phyloP scores from a whole-genome alignment of 192 early-diverging fungal genomes.

The Kappamyces sp. region DNA sequence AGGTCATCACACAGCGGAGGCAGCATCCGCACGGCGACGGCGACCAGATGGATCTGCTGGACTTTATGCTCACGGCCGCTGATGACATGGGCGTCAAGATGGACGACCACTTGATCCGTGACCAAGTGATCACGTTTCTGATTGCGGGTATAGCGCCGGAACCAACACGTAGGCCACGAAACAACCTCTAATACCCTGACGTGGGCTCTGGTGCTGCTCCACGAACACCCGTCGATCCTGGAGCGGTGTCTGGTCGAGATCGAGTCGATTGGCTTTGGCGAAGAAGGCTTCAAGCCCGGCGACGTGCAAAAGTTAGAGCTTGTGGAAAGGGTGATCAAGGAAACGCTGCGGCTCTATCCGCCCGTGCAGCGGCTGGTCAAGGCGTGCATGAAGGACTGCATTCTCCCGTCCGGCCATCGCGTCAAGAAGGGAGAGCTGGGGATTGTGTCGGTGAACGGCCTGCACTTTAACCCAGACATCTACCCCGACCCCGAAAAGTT shows the following conservation, averaged over 20 bases:
- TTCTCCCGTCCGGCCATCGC: constrained; percentile 38
- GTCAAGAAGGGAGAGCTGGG: constrained; percentile 22
- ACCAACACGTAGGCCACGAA: constrained; percentile 21
- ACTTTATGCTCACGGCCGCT: constrained; percentile 50
- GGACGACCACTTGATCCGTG: constrained; percentile 46
- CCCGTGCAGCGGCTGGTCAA: constrained; percentile 38
- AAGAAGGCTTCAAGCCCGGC: constrained; percentile 19
- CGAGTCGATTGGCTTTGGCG: constrained; percentile 33
- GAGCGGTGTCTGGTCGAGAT: constrained; percentile 42
- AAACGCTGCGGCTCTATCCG: constrained; percentile 49
- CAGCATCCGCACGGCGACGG: constrained; percentile 21
- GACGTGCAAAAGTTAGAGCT: constrained; percentile 41
- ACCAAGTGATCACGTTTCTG: constrained; percentile 58
- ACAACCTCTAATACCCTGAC: constrained; percentile 49
- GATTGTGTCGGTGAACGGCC: constrained; percentile 22
- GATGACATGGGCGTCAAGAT: constrained; percentile 26
- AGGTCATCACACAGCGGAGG: constrained; percentile 45
- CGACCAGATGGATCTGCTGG: constrained; percentile 41
- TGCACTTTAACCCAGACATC: constrained; percentile 42
- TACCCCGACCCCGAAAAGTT: constrained; percentile 39
- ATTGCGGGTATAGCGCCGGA: constrained; percentile 36
- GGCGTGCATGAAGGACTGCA: constrained; percentile 30
- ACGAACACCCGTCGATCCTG: constrained; percentile 36
- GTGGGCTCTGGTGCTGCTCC: constrained; percentile 44
- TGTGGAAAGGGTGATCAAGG: constrained; percentile 46